A percentile compares a stretch with the other conserved stretches of the same genome.
phyloP scores from a whole-genome alignment of 2,329 filamentous ascomycete genomes.

The Neophaeococcomyces aloes region DNA sequence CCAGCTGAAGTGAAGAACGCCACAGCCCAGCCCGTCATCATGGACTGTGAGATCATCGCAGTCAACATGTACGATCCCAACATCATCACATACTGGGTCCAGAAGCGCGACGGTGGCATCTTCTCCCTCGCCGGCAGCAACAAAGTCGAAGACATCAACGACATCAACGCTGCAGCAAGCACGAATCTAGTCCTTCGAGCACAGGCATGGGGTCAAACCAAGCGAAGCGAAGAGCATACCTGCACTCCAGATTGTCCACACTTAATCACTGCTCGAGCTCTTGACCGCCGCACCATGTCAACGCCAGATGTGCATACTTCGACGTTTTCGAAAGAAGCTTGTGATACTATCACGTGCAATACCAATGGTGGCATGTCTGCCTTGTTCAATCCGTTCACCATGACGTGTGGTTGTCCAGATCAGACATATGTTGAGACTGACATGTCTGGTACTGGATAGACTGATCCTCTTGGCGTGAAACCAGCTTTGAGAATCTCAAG shows the following conservation, averaged over 20 bases:
- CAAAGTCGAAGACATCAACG: conserved; percentile 16
- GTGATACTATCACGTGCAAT: conserved; percentile 18
- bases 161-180: conserved; percentile 15
- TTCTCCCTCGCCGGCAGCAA: conserved; percentile 18
- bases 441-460: conserved; percentile 9
- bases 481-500: too few relatives aligned
- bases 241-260: not conserved
- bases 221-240: conserved; percentile 8
- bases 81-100: conserved; percentile 18
- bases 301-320: conserved; percentile 13
- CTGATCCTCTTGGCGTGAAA: too few relatives aligned
- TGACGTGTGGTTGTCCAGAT: conserved; percentile 18
- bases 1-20: conserved; percentile 17
- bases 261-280: conserved; percentile 10
- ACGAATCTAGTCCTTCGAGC: conserved; percentile 14
- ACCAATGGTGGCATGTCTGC: conserved; percentile 13
- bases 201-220: conserved; percentile 4
- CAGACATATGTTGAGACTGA: conserved; percentile 13
- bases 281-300: conserved; percentile 11
- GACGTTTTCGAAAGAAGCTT: conserved; percentile 17
- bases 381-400: conserved; percentile 17
- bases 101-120: conserved; percentile 15
- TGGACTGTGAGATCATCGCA: conserved; percentile 19
- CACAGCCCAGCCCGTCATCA: conserved; percentile 12
- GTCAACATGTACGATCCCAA: conserved; percentile 20